phyloP scores from a whole-genome alignment of 129 eudicot genomes.

The Chrysanthemum lavandulifolium region DNA sequence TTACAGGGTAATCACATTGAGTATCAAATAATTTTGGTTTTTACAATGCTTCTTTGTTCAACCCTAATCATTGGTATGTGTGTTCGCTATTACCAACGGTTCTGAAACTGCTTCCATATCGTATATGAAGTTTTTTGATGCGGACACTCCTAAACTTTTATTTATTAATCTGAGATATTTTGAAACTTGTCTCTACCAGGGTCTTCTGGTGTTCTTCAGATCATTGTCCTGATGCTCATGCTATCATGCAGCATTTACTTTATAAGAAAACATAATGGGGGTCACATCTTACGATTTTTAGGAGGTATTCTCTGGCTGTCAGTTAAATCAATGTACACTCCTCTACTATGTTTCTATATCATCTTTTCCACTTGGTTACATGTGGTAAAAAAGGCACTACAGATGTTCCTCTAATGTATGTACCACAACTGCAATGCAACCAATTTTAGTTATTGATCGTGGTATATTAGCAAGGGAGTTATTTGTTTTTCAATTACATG shows the following conservation, averaged over 20 bases:
- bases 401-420: neutral
- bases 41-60: too few species aligned
- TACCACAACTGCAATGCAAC: neutral
- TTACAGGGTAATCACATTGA: too few species aligned
- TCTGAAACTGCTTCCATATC: too few species aligned
- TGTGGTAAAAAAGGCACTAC: neutral
- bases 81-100: too few species aligned
- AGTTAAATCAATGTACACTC: neutral
- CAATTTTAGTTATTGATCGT: neutral
- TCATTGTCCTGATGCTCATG: slow-evolving; percentile 5
- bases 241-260: neutral
- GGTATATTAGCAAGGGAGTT: neutral
- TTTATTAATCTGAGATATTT: neutral
- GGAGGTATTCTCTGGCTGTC: neutral
- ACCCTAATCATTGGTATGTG: too few species aligned
- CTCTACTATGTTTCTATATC: too few species aligned
- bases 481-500: neutral
- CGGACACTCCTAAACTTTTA: too few species aligned
- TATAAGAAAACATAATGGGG: slow-evolving; percentile 11
- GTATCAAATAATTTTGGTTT: too few species aligned
- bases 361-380: neutral
- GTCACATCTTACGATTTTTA: neutral
- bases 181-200: neutral
- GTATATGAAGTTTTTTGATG: too few species aligned
- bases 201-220: slow-evolving; percentile 2